These are phyloP conservation scores for Myriosclerotinia scirpicola DNA, from an alignment of 2,329 filamentous ascomycete species.

Conservation along the genomic window DNA sequence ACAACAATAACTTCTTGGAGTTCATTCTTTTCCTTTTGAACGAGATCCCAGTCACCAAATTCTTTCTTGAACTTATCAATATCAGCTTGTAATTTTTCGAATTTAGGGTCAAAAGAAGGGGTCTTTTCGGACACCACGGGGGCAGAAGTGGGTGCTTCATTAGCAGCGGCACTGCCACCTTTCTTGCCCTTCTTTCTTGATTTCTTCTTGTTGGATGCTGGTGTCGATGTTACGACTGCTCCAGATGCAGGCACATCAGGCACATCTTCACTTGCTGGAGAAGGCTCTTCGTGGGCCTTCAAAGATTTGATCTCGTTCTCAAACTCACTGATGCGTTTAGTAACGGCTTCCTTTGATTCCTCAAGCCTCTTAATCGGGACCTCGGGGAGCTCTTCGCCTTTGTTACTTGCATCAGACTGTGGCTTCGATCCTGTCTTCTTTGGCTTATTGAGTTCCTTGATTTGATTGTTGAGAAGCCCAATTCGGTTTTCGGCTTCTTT, in stretches of 20 bases:
- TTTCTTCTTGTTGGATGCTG: slow-evolving; percentile 66
- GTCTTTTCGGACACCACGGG: slow-evolving; percentile 27
- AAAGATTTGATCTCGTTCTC: slow-evolving; percentile 29
- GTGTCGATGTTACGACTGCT: slow-evolving; percentile 45
- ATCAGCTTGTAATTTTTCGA: slow-evolving; percentile 34
- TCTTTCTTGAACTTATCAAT: slow-evolving; percentile 34
- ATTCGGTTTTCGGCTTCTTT: slow-evolving; percentile 31
- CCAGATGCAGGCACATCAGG: slow-evolving; percentile 34
- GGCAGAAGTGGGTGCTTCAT: slow-evolving; percentile 34
- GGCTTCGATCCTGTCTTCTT: slow-evolving; percentile 29
- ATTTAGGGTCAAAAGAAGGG: slow-evolving; percentile 23
- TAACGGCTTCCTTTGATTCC: slow-evolving; percentile 27
- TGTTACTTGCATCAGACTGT: slow-evolving; percentile 28
- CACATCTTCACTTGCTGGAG: slow-evolving; percentile 24
- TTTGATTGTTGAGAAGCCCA: slow-evolving; percentile 31
- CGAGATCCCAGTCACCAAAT: neutral
- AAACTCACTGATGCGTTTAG: slow-evolving; percentile 35
- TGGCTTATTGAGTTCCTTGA: slow-evolving; percentile 32
- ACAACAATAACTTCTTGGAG: slow-evolving; percentile 32
- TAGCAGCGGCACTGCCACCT: slow-evolving; percentile 44
- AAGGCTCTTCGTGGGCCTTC: slow-evolving; percentile 27
- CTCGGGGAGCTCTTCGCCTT: slow-evolving; percentile 32
- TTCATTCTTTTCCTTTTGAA: too few relatives aligned
- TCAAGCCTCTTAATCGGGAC: slow-evolving; percentile 34
- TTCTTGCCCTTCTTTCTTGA: slow-evolving; percentile 79